Conservation (phyloP, 2,329 filamentous ascomycete genomes). For the Paraconiothyrium brasiliense region DNA sequence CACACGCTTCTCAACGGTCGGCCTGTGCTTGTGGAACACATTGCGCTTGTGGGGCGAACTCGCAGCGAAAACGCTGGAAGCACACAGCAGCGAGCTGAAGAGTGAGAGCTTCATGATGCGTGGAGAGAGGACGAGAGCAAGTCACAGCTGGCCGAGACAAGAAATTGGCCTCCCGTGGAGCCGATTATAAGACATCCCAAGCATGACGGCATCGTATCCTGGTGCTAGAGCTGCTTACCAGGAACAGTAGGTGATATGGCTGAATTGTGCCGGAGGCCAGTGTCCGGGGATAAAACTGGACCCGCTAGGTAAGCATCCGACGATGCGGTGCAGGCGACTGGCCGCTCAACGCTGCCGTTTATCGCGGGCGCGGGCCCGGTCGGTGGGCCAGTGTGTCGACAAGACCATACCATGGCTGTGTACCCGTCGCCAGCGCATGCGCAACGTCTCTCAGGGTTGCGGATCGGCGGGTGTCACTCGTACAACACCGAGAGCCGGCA, state of each 20-base stretch:
- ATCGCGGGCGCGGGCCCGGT: not conserved
- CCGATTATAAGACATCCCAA: conserved; percentile 23
- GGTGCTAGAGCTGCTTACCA: conserved; percentile 25
- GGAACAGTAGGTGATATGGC: conserved; percentile 27
- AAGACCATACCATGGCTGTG: too few species aligned
- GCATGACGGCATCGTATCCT: conserved; percentile 22
- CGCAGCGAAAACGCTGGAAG: conserved; percentile 41
- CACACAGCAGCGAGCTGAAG: conserved; percentile 39
- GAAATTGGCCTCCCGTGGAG: not conserved
- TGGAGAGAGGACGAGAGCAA: conserved; percentile 19
- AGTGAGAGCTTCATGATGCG: conserved; percentile 45
- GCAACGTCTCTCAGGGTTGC: too few species aligned
- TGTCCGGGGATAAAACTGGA: not conserved
- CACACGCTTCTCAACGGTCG: conserved; percentile 39
- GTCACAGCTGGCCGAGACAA: conserved; percentile 8
- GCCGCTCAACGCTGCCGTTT: not conserved
- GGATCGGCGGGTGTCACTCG: too few species aligned
- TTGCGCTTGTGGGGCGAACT: conserved; percentile 37
- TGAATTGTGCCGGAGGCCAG: conserved; percentile 12
- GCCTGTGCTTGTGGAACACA: conserved; percentile 38
- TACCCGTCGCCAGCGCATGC: too few species aligned
- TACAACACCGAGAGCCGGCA: too few species aligned
- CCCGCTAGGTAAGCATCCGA: conserved; percentile 10
- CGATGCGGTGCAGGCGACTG: not conserved
- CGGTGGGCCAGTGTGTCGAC: not conserved